Conservation (phyloP, 2,329 filamentous ascomycete genomes). For the Camillea tinctor region DNA sequence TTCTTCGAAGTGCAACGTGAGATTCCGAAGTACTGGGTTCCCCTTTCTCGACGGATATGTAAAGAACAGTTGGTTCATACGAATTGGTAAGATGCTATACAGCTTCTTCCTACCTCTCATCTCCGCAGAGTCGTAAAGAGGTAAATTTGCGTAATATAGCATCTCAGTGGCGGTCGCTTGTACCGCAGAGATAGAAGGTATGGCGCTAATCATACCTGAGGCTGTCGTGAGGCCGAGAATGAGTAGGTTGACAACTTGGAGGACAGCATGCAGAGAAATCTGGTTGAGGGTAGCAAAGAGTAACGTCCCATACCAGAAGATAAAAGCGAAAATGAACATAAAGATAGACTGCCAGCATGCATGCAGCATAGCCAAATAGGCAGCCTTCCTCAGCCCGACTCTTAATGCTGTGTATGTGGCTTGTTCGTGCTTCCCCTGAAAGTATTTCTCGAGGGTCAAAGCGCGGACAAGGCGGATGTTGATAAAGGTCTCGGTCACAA, state of each 20-base stretch:
- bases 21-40: conserved; percentile 54
- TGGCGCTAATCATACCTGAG: conserved; percentile 65
- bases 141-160: conserved; percentile 65
- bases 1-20: conserved; percentile 64
- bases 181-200: conserved; percentile 78
- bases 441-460: conserved; percentile 71
- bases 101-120: conserved; percentile 42
- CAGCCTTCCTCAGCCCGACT: conserved; percentile 64
- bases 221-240: conserved; percentile 80
- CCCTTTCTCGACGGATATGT: conserved; percentile 62
- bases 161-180: conserved; percentile 71
- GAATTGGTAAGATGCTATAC: conserved; percentile 42
- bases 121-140: conserved; percentile 55
- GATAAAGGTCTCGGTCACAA: conserved; percentile 73
- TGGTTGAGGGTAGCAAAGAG: conserved; percentile 52
- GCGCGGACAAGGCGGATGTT: conserved; percentile 78
- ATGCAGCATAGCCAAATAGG: conserved; percentile 68
- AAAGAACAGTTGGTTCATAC: conserved; percentile 64
- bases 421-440: conserved; percentile 59
- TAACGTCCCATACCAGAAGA: conserved; percentile 79
- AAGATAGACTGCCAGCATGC: conserved; percentile 74
- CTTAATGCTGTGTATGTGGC: conserved; percentile 52
- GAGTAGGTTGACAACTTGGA: conserved; percentile 78
- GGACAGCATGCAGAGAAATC: conserved; percentile 55
- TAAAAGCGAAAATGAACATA: conserved; percentile 70